These are phyloP conservation scores for Xerocomus brunneocitrinus DNA, from an alignment of 768 basidiomycete genomes.

Conservation along the genomic window DNA sequence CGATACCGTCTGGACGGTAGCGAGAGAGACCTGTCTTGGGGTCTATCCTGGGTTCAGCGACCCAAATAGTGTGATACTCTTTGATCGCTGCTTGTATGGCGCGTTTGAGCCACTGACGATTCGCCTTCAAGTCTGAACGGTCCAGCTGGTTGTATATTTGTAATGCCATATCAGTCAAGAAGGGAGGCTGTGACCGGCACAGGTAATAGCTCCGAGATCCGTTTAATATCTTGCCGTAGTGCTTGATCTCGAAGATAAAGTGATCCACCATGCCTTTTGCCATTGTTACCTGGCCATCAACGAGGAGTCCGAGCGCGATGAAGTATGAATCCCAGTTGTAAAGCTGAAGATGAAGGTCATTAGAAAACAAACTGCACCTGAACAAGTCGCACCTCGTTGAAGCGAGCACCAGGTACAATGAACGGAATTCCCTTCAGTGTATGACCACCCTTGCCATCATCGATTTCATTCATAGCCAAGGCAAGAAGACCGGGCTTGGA, in stretches of 20 bases:
- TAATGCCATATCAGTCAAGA: conserved; percentile 97
- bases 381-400: conserved; percentile 72
- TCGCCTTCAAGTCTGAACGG: conserved; percentile 67
- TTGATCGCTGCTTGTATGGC: conserved; percentile 98
- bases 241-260: conserved; percentile 98
- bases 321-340: conserved; percentile 98
- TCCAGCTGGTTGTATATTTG: conserved; percentile 98
- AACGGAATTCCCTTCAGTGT: conserved; percentile 93
- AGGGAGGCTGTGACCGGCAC: conserved; percentile 93
- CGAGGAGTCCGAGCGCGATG: conserved; percentile 87
- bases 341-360: conserved; percentile 44
- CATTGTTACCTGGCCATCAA: conserved; percentile 91
- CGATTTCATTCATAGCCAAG: conserved; percentile 90
- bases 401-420: conserved; percentile 92
- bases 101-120: conserved; percentile 88
- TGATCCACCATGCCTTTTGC: conserved; percentile 99
- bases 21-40: conserved; percentile 91
- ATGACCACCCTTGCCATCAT: conserved; percentile 72
- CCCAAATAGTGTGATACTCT: conserved; percentile 98
- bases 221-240: conserved; percentile 95
- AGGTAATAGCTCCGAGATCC: conserved; percentile 95
- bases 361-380: not conserved
- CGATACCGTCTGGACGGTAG: conserved; percentile 88
- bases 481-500: conserved; percentile 92
- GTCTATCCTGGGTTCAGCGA: conserved; percentile 91